Base-by-base conservation (phyloP, 73 alveolate genomes). In the Paramecium primaurelia region DNA sequence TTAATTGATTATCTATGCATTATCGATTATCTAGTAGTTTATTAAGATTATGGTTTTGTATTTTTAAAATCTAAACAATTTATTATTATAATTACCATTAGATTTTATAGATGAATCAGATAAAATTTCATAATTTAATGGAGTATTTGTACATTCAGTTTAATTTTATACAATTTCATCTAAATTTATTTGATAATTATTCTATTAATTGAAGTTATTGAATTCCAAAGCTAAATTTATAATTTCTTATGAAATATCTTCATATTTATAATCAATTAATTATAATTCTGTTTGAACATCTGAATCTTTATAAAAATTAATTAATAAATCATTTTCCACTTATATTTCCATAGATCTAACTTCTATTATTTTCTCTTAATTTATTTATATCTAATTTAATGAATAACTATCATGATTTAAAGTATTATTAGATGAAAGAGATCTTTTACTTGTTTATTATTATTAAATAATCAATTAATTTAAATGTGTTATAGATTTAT, bases 281-380 rank as follows among this genome's bases (percentile, higher is more conserved):
- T 25, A 54, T 18, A 54, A 36, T 0, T 54, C 69, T 54, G 69
- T 54, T 54, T 54, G 9, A 54, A 18, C 69, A 18, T 16, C 32
- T 54, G 32, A 22, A 26, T 68, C 47, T 68, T 68, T 32, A 14
- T 11, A 20, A 68, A 7, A 18, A 14, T 38, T 38, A 2, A 10
- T 12, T 10, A 37, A 11, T 14, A 73, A 73, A 73, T 73, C 87
- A 30, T 10, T 3, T 4, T 80, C 51, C 6, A 80, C 75, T 49
- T 80, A 42, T 20, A 26, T 80, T 25, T 80, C 91, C 8, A 32
- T 8, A 47, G 71, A 25, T 42, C 91, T 45, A 11, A 49, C 12
- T 80, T 80, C 71, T n/a, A 80, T 64, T 8, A 80, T 80, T 47
- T 42, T 80, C 16, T 80, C 91, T 16, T 45, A 47, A 80, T 80